These are phyloP conservation scores for Calonectria fujianensis DNA, from an alignment of 2,329 filamentous ascomycete species.

Conservation along the genomic window DNA sequence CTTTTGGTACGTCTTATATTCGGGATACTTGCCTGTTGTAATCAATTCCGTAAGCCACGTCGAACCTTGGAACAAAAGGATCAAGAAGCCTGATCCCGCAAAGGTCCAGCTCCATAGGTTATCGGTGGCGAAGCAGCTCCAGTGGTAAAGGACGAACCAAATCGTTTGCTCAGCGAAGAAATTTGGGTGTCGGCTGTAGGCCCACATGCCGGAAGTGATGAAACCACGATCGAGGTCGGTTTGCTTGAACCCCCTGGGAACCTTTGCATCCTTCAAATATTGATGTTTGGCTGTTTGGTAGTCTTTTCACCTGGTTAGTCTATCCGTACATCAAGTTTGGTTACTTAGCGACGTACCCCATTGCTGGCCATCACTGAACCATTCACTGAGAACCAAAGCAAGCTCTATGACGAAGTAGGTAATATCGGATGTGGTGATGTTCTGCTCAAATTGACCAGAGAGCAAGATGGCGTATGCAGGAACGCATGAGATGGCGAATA, in stretches of 20 bases:
- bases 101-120: conserved; percentile 87
- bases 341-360: conserved; percentile 76
- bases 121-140: conserved; percentile 85
- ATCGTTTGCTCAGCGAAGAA: conserved; percentile 94
- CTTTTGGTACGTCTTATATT: conserved; percentile 89
- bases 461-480: conserved; percentile 91
- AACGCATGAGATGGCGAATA: conserved; percentile 82
- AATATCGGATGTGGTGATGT: conserved; percentile 67
- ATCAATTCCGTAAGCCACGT: conserved; percentile 91
- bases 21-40: conserved; percentile 87
- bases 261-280: conserved; percentile 83
- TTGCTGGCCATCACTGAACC: conserved; percentile 92
- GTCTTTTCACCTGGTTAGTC: conserved; percentile 63
- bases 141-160: conserved; percentile 92
- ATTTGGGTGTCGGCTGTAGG: conserved; percentile 93
- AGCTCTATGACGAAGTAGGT: conserved; percentile 68
- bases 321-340: neutral
- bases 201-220: conserved; percentile 88
- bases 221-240: conserved; percentile 94
- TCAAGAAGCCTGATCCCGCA: conserved; percentile 79
- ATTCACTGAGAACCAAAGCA: conserved; percentile 78
- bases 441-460: conserved; percentile 76
- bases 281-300: conserved; percentile 88
- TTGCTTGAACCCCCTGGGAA: conserved; percentile 78
- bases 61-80: conserved; percentile 91